These are phyloP conservation scores for Camellia oleifera DNA, from an alignment of 179 eudicot genomes.

Conservation along the genomic window DNA sequence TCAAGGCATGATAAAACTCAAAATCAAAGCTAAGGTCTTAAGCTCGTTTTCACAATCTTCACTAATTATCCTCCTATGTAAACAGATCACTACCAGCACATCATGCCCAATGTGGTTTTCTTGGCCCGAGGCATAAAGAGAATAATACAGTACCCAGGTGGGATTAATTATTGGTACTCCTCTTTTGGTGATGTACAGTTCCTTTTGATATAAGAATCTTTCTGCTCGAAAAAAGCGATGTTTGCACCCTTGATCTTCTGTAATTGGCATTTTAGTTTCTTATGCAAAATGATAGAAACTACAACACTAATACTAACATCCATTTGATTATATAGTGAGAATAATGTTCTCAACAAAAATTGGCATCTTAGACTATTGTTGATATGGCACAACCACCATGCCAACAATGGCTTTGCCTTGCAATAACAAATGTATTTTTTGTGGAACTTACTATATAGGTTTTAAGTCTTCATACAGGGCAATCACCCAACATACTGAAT, in stretches of 20 bases:
- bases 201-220: neutral
- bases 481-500: too few relatives aligned
- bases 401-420: too few relatives aligned
- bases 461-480: too few relatives aligned
- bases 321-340: neutral
- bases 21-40: neutral
- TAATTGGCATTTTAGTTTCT: neutral
- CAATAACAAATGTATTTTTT: too few relatives aligned
- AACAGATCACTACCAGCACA: conserved; percentile 1
- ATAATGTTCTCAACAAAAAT: too few relatives aligned
- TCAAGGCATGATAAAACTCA: neutral
- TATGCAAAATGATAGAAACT: neutral
- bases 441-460: too few relatives aligned
- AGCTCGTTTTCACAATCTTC: neutral
- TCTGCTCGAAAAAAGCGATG: neutral
- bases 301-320: neutral
- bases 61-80: neutral
- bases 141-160: neutral
- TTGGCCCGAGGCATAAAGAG: neutral
- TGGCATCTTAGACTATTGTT: too few relatives aligned
- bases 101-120: neutral
- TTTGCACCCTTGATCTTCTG: neutral
- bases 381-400: too few relatives aligned
- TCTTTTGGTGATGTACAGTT: neutral
- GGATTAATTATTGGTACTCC: neutral